Base-by-base conservation (phyloP, 345 rosid genomes). In the Bretschneidera sinensis region DNA sequence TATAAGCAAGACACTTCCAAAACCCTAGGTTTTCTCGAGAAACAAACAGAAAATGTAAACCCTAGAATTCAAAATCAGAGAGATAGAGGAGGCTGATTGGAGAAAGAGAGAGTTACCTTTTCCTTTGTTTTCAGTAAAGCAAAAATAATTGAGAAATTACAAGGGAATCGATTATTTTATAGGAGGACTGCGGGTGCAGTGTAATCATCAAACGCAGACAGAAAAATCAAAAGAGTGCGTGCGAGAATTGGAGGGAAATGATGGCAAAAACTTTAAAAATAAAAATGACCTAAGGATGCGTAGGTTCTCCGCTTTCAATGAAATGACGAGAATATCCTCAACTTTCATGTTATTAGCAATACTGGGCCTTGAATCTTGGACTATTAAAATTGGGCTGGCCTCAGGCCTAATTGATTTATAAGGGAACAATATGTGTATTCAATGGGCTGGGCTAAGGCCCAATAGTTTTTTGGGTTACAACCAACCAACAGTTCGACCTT, bases 191-290 rank as follows among this genome's bases (percentile, higher is more conserved):
- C 47, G 5, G 39, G 17, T 9, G 20, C 43, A 21, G 57, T 14
- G 51, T 22, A 62, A 62, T 69, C 58, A 62, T 63, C 52, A 18
- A 2, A 16, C 28, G 20, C 51, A 19, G 48, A 58, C 0, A 9
- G 25, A 68, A 28, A 55, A 60, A 54, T 20, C 9, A 18, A 24
- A 48, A 35, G 19, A 24, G 28, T 20, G 51, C 45, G 50, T 50
- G 66, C 54, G 56, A 45, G 54, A 73, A 54, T 61, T 73, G 72
- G 81, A 73, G 77, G 81, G 81, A 73, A 72, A 72, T 61, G 48
- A 21, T 57, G 20, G 2, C 5, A 6, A 8, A 10, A 0, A 1
- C 9, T 59, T 19, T 2, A 60, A 28, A 39, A 33, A 39, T 28
- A 20, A 52, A 74, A 55, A 49, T 19, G 24, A 33, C 61, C 20